Evolutionary conservation across 805 yeast genomes (phyloP), one percentile per base, ranked within the genome.

Genomic region (Cyberlindnera xylosilytica): DNA sequence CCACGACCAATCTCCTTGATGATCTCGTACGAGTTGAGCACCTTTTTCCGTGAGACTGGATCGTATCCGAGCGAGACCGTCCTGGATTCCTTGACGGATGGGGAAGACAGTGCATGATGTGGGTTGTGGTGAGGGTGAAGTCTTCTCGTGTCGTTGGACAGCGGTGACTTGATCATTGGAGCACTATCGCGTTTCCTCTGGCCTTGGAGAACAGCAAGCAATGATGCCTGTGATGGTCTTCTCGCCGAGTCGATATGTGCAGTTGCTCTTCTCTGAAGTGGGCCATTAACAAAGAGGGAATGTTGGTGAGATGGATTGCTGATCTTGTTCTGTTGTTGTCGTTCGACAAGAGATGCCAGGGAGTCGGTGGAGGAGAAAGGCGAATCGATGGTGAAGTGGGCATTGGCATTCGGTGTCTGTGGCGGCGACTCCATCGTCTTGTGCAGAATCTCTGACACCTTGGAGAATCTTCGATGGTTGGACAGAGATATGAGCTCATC

Each of bases 1-100:
- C 99, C 99, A 27, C 86, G 73, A 10, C 99, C 99, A 22, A 93
- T 71, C 65, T 90, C 97, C 20, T 76, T 72, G 23, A 89, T 65
- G 28, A 93, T 86, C 63, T 93, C 99, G 60, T 90, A 93, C 0
- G 95, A 81, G 64, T 93, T 93, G 47, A 93, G 71, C 27, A 83
- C 79, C 59, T 90, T 86, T 38, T 93, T 77, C 47, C 83, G 81
- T 1, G 83, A 79, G 4, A 84, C 75, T 0, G 98, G 97, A 62
- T 93, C 96, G 64, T 87, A 89, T 53, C 90, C 96, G 29, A 91
- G 74, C 27, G 74, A 77, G 13, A 93, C 87, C 45, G 76, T 76
- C 45, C 76, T 81, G 1, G 97, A 90, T 60, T 91, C 97, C 57
- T 85, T 88, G 6, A 90, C 97, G 30, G 60, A 62, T 13, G 60